These are phyloP conservation scores for Houttuynia cordata DNA, from an alignment of 164 flowering plant species.

Conservation along the genomic window DNA sequence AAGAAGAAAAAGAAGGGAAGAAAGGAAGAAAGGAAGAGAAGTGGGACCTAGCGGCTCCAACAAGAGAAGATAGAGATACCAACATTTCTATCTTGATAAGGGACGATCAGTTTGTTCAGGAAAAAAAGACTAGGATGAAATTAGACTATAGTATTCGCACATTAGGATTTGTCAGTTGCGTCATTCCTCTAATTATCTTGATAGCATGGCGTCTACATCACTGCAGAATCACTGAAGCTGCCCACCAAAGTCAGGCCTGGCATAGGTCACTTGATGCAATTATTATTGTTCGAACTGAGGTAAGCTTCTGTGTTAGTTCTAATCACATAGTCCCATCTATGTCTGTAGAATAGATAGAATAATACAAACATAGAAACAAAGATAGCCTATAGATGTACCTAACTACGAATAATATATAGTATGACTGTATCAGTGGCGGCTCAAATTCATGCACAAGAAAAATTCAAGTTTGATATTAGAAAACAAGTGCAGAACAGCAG, in stretches of 20 bases:
- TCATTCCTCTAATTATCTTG: neutral
- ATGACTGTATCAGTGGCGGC: too few species aligned
- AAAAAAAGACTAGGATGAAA: too few species aligned
- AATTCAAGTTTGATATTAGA: too few species aligned
- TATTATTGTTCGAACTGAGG: too few species aligned
- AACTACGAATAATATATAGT: too few species aligned
- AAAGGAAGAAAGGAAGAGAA: neutral
- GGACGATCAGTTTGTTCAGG: too few species aligned
- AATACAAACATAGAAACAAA: neutral
- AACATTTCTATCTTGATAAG: neutral
- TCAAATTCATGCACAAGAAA: too few species aligned
- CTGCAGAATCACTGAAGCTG: neutral
- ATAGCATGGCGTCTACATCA: neutral
- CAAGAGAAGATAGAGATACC: neutral
- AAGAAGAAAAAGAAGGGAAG: neutral
- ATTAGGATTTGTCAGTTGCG: neutral
- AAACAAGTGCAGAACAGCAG: too few species aligned
- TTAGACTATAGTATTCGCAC: neutral
- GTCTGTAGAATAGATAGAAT: too few species aligned
- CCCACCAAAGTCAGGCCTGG: neutral
- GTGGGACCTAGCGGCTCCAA: neutral
- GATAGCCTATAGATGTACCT: too few species aligned
- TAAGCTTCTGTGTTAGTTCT: neutral
- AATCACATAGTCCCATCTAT: neutral
- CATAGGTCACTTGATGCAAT: neutral